Base-by-base conservation (phyloP, 768 basidiomycete genomes). In the Leccinum fibrillosum region DNA sequence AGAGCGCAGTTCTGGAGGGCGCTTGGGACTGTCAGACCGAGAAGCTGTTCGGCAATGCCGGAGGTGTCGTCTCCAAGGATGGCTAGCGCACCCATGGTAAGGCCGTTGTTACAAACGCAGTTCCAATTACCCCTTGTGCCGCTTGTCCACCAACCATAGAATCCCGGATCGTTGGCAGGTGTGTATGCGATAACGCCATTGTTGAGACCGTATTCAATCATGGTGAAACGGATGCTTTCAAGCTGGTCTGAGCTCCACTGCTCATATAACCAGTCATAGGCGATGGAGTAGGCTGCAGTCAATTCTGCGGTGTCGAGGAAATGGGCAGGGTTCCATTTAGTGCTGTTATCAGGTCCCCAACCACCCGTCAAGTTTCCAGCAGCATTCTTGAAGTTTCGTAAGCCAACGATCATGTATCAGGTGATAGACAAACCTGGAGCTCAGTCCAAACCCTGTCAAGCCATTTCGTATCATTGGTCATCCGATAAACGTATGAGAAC, bases 251-350 rank as follows among this genome's bases (percentile, higher is more conserved):
- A 75, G 13, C 82, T 83, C 91, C 89, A 96, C 54, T 81, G 77
- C 54, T 94, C 89, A 72, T 97, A 88, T 32, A 98, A 69, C 97
- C 97, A 99, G 69, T 99, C 97, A 66, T 98, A 99, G 2, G 88
- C 96, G 61, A 94, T 89, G 30, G 82, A 97, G 67, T 88, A 98
- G 5, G 92, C 94, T 25, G 89, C 85, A 17, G 86, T 86, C 62
- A 97, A 80, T 73, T 98, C 96, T n/a, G 88, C 95, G 19, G 84
- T 77, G 71, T 96, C 96, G 49, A 98, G 86, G 83, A 98, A 98
- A 75, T 99, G 97, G 1, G 49, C 61, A 5, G 86, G 79, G 75
- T 98, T 97, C 97, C 96, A 99, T 66, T 77, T 84, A 56, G 83
- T 80, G 56, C 77, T 77, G 53, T 76, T 76, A 54, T 74, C 73